Evolutionary conservation across 208 protist species (phyloP).

Genomic region (Acanthamoeba culbertsoni): DNA sequence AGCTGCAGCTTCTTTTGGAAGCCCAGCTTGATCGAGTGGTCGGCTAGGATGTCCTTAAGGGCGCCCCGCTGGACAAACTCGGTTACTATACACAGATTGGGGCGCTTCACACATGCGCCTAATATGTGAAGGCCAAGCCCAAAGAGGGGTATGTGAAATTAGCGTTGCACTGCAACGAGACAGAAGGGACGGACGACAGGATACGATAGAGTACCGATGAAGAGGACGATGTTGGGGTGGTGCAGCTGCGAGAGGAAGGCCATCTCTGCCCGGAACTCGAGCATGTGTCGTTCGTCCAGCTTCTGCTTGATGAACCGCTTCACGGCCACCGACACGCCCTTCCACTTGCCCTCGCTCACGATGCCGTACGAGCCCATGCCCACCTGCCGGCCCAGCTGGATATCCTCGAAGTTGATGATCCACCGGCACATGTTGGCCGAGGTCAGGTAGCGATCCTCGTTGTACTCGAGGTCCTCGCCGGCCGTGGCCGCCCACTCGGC

Average conservation of each 20-base stretch:
- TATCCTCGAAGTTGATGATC: constrained; percentile 7
- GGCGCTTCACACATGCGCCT: constrained; percentile 59
- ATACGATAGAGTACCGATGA: not conserved
- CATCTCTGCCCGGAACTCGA: not conserved
- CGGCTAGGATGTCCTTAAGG: constrained; percentile 65
- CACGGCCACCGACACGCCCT: not conserved
- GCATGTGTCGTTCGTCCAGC: not conserved
- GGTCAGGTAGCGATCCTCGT: not conserved
- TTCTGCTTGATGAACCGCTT: not conserved
- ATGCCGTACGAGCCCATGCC: not conserved
- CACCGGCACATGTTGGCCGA: constrained; percentile 7
- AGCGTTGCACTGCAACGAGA: not conserved
- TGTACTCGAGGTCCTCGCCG: not conserved
- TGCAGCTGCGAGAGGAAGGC: not conserved
- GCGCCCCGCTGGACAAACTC: constrained; percentile 70
- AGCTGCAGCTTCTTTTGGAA: not conserved
- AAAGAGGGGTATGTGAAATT: not conserved
- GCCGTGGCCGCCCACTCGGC: not conserved
- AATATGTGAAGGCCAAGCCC: not conserved
- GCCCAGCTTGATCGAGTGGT: not conserved
- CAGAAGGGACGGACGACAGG: not conserved
- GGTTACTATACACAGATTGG: constrained; percentile 75
- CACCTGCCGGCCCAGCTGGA: not conserved
- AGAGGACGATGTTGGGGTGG: not conserved
- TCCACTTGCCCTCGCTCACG: not conserved